Evolutionary conservation across 768 basidiomycete genomes (phyloP), one percentile per base, ranked within the genome.

Genomic region (Clavaria fumosa): DNA sequence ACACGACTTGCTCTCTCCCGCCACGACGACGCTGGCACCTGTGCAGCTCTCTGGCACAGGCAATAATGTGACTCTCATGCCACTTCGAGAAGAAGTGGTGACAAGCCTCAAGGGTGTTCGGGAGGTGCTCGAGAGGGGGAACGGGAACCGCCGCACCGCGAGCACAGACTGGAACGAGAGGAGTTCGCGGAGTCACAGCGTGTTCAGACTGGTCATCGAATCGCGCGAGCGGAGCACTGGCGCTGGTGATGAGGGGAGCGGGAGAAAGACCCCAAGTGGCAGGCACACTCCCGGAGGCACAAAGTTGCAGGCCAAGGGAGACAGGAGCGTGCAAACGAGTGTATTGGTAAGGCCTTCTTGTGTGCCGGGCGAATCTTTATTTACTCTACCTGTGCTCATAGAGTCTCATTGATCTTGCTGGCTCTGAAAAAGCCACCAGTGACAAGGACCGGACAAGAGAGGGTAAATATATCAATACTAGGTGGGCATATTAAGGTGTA

Each of bases 121-220:
- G 37, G 84, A 85, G 42, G 80, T 96, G 4, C 59, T 99, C 47
- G 68, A 72, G 48, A 63, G 86, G 17, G 93, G 93, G 4, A 88
- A 95, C 53, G 74, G 79, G 3, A 78, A 86, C 49, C 63, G 93
- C 35, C 65, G 88, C 43, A 95, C 90, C 3, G 91, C 90, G 1
- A 84, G 77, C 47, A 99, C 95, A n/a, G 93, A 99, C 50, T 99
- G 93, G 93, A 99, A 99, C 52, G 83, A 90, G 49, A 62, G 93
- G 41, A 90, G 85, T 60, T 89, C 85, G 52, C 67, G 93, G 23
- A 90, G 86, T 61, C 93, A 96, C 54, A 85, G 82, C 45, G 84
- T 97, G 1, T 95, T 97, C 55, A 64, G 90, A 21, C 70, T 96
- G 20, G 91, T 97, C 0, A 77, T 93, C 35, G 89, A 95, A 56